These are phyloP conservation scores for Tolypocladium endophyticum DNA, from an alignment of 2,329 filamentous ascomycete genomes.

Conservation along the genomic window DNA sequence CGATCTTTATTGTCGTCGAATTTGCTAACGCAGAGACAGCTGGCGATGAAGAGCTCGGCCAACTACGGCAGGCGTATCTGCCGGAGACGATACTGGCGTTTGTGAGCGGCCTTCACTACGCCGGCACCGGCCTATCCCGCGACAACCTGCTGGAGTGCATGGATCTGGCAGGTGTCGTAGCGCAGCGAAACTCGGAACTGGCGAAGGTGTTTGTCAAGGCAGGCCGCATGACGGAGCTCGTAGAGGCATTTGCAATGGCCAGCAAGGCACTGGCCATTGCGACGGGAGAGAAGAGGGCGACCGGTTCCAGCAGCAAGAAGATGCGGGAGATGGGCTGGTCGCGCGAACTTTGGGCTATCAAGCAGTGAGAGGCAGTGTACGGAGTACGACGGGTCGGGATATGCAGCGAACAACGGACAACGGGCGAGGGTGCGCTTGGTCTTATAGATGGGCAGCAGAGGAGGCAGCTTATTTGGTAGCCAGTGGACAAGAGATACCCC, in stretches of 20 bases:
- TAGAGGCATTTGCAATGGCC: conserved; percentile 64
- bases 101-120: conserved; percentile 68
- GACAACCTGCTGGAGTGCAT: conserved; percentile 75
- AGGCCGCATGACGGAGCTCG: conserved; percentile 62
- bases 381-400: not conserved
- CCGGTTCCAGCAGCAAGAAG: conserved; percentile 44
- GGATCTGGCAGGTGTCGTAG: conserved; percentile 69
- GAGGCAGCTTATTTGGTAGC: not conserved
- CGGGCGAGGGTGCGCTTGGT: not conserved
- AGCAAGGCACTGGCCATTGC: conserved; percentile 59
- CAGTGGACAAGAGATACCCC: not conserved
- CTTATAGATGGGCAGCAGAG: not conserved
- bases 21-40: not conserved
- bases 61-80: conserved; percentile 67
- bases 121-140: conserved; percentile 62
- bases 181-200: conserved; percentile 58
- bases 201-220: conserved; percentile 53
- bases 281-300: conserved; percentile 41
- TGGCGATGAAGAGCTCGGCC: conserved; percentile 50
- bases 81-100: conserved; percentile 81
- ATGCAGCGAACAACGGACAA: not conserved
- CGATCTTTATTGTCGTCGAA: not conserved
- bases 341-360: conserved; percentile 51
- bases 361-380: conserved; percentile 11
- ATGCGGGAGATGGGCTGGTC: conserved; percentile 53